Conservation (phyloP, 2,329 filamentous ascomycete genomes). For the Paecilomyces fulvus region DNA sequence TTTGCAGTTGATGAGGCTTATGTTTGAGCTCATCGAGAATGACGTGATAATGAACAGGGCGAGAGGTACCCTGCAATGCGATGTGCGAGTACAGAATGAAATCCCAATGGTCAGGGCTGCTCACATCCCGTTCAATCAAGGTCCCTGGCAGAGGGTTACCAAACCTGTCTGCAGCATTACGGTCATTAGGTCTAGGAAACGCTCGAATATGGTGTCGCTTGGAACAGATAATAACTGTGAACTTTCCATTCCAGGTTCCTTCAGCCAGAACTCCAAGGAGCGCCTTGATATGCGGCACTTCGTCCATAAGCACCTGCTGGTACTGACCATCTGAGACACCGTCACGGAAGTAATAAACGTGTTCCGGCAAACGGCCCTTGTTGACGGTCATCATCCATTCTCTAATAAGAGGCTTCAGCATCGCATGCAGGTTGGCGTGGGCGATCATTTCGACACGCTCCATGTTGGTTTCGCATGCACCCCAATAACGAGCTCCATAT, state of each 20-base stretch:
- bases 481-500: slow-evolving; percentile 65
- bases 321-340: slow-evolving; percentile 88
- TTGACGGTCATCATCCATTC: slow-evolving; percentile 55
- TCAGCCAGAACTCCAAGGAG: slow-evolving; percentile 39
- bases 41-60: slow-evolving; percentile 87
- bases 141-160: slow-evolving; percentile 79
- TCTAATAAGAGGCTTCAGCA: slow-evolving; percentile 56
- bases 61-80: slow-evolving; percentile 88
- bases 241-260: slow-evolving; percentile 47
- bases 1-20: slow-evolving; percentile 61
- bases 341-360: slow-evolving; percentile 87
- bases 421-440: slow-evolving; percentile 53
- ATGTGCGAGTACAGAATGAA: slow-evolving; percentile 66
- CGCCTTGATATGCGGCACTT: slow-evolving; percentile 63
- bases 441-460: slow-evolving; percentile 71
- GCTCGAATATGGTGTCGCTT: slow-evolving; percentile 94
- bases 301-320: slow-evolving; percentile 65
- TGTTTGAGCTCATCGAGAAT: slow-evolving; percentile 72
- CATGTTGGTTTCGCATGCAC: slow-evolving; percentile 74
- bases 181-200: slow-evolving; percentile 59
- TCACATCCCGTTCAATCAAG: slow-evolving; percentile 80
- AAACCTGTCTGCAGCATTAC: slow-evolving; percentile 56
- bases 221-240: slow-evolving; percentile 79
- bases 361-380: slow-evolving; percentile 51
- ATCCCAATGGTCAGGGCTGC: slow-evolving; percentile 82